phyloP scores from a whole-genome alignment of 2,329 filamentous ascomycete genomes.

The Bipolaris cookei region DNA sequence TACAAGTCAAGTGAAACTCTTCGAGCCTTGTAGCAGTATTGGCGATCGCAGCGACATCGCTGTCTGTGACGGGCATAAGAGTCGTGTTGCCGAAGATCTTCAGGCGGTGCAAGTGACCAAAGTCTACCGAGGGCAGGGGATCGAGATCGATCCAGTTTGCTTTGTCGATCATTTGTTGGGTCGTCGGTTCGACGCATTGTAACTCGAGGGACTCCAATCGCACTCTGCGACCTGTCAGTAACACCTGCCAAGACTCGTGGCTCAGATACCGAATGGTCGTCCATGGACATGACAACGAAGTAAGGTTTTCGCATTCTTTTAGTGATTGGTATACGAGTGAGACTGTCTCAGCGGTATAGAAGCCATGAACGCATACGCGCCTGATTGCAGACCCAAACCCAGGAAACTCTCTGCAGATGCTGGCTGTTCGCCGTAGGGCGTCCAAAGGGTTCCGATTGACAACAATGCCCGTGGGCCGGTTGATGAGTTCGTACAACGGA shows the following conservation, averaged over 20 bases:
- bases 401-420: constrained; percentile 55
- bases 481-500: constrained; percentile 57
- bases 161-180: constrained; percentile 51
- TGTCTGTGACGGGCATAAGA: constrained; percentile 59
- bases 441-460: constrained; percentile 61
- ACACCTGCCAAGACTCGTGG: constrained; percentile 55
- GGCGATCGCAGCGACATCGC: constrained; percentile 58
- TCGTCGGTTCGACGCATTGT: constrained; percentile 57
- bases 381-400: constrained; percentile 57
- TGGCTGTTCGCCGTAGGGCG: constrained; percentile 56
- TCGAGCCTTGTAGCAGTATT: constrained; percentile 59
- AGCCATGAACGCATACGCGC: constrained; percentile 63
- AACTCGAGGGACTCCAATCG: constrained; percentile 60
- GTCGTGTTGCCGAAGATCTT: constrained; percentile 63
- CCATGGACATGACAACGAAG: constrained; percentile 60
- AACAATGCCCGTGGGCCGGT: constrained; percentile 54
- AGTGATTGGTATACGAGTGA: constrained; percentile 58
- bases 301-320: constrained; percentile 55
- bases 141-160: constrained; percentile 52
- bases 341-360: constrained; percentile 59
- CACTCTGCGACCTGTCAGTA: constrained; percentile 54
- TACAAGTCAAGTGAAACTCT: constrained; percentile 61
- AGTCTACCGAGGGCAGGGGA: constrained; percentile 58
- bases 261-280: constrained; percentile 58
- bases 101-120: constrained; percentile 57